Evolutionary conservation across 2,329 filamentous ascomycete genomes (phyloP).

Genomic region (Colletotrichum sojae): DNA sequence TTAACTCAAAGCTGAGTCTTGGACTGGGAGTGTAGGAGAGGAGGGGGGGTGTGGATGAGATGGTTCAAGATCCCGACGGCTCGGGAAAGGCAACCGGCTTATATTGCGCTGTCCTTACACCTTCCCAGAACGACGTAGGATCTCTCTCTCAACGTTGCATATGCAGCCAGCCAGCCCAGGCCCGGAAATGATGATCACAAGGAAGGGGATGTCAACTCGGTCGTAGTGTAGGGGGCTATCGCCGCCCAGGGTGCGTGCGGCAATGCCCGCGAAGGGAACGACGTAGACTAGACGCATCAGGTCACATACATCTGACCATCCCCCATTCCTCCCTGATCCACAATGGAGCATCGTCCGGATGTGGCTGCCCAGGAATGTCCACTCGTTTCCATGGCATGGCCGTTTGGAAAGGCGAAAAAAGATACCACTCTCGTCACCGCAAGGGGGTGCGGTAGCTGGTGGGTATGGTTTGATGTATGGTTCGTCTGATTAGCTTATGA

Average conservation of each 20-base stretch:
- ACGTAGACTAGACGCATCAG: slow-evolving; percentile 13
- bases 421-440: slow-evolving; percentile 8
- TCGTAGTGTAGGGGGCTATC: slow-evolving; percentile 1
- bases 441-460: background rate
- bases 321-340: slow-evolving; percentile 2
- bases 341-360: slow-evolving; percentile 23
- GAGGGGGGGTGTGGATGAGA: too few relatives aligned
- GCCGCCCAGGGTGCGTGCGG: background rate
- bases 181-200: slow-evolving; percentile 33
- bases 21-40: background rate
- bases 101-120: slow-evolving; percentile 21
- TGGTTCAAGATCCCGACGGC: slow-evolving; percentile 2
- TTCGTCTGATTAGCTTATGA: too few relatives aligned
- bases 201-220: slow-evolving; percentile 9
- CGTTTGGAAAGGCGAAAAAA: too few relatives aligned
- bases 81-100: slow-evolving; percentile 31
- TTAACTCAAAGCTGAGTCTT: slow-evolving; percentile 19
- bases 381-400: slow-evolving; percentile 8
- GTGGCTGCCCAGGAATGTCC: slow-evolving; percentile 14
- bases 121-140: background rate
- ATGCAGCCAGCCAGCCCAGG: slow-evolving; percentile 9
- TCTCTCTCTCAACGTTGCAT: slow-evolving; percentile 18
- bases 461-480: background rate
- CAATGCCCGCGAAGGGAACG: slow-evolving; percentile 11
- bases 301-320: slow-evolving; percentile 36